Evolutionary conservation across 345 rosid genomes (phyloP).

Genomic region (Excoecaria agallocha): DNA sequence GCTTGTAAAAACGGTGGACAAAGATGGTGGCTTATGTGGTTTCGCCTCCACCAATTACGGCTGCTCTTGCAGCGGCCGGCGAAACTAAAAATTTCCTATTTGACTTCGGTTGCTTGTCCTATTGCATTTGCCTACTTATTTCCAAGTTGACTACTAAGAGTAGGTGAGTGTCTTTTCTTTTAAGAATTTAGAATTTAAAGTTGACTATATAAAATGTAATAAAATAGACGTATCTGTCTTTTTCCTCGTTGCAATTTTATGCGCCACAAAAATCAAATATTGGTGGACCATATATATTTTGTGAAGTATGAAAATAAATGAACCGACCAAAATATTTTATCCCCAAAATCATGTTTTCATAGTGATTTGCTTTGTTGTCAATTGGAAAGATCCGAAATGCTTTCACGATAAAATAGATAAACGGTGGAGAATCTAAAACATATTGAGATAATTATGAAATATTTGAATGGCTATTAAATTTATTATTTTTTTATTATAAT

Average conservation of each 20-base stretch:
- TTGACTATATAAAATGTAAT: slow-evolving; percentile 1
- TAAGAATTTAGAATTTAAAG: background rate
- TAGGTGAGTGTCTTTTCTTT: background rate
- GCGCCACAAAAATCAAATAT: background rate
- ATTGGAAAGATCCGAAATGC: background rate
- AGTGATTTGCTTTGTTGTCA: background rate
- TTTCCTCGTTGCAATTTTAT: background rate
- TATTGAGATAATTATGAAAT: no score
- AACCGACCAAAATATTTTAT: slow-evolving; percentile 1
- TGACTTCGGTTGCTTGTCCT: background rate
- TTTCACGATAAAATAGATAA: no score
- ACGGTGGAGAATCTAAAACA: no score
- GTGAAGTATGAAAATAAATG: background rate
- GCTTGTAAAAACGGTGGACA: background rate
- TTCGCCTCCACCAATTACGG: background rate
- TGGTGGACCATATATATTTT: background rate
- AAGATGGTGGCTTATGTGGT: background rate
- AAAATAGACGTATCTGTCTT: background rate
- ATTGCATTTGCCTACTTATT: background rate
- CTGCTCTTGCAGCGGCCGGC: background rate
- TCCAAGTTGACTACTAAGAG: background rate
- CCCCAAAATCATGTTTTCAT: background rate
- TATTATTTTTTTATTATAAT: no score
- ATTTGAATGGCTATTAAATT: no score
- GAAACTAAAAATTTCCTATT: background rate